These are phyloP conservation scores for Clavulina sp. DNA, from an alignment of 768 basidiomycete species.

Conservation along the genomic window DNA sequence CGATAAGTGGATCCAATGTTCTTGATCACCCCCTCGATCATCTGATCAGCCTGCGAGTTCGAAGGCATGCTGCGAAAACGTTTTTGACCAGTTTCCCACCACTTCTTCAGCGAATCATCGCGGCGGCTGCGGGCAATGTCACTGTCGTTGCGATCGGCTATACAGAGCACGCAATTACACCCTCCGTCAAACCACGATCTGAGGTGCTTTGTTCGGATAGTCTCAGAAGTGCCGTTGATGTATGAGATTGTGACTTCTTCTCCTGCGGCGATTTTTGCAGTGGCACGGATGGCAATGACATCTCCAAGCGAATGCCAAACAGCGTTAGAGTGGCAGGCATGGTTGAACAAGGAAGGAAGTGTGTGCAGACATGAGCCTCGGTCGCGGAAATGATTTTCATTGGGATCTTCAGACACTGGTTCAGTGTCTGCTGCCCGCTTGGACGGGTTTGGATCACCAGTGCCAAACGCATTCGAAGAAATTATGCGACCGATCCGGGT, in stretches of 20 bases:
- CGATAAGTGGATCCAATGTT: no score
- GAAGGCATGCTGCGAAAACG: no score
- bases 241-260: slow-evolving; percentile 14
- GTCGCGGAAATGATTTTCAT: neutral
- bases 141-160: neutral
- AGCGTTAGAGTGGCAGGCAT: slow-evolving; percentile 18
- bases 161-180: neutral
- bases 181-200: neutral
- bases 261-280: slow-evolving; percentile 13
- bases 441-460: neutral
- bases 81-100: no score
- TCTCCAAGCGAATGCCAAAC: slow-evolving; percentile 16
- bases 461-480: slow-evolving; percentile 14
- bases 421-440: neutral
- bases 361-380: slow-evolving; percentile 16
- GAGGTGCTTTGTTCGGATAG: neutral
- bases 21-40: no score
- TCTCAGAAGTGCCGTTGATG: neutral
- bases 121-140: neutral
- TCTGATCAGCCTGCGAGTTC: no score
- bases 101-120: neutral
- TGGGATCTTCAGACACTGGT: no score
- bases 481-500: slow-evolving; percentile 15
- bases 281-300: slow-evolving; percentile 19
- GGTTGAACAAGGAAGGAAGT: slow-evolving; percentile 22